A percentile compares a stretch with the other conserved stretches of the same genome.
phyloP scores from a whole-genome alignment of 805 yeast species.

The Saccharomycopsis amapae region DNA sequence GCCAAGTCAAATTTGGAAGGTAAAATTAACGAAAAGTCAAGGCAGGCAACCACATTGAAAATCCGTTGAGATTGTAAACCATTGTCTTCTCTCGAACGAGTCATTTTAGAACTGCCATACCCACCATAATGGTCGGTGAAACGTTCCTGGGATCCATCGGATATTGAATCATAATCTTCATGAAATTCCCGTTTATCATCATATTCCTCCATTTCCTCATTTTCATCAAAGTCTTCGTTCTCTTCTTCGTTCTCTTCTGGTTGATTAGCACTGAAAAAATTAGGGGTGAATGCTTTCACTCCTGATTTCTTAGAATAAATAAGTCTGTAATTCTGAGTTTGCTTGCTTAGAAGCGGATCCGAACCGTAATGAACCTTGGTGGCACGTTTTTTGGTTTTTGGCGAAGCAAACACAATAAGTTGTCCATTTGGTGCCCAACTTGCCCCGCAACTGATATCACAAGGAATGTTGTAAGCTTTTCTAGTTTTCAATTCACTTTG shows the following conservation, averaged over 20 bases:
- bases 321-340: not conserved
- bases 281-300: not conserved
- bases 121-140: not conserved
- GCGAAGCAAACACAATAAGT: constrained; percentile 18
- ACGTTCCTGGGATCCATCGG: not conserved
- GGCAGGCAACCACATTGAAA: not conserved
- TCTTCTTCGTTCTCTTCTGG: constrained; percentile 32
- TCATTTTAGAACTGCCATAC: constrained; percentile 28
- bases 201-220: constrained; percentile 16
- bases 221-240: constrained; percentile 26
- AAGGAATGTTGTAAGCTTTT: constrained; percentile 11
- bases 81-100: no score
- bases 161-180: not conserved
- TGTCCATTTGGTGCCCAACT: constrained; percentile 22
- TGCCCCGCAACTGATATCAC: constrained; percentile 19
- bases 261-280: constrained; percentile 21
- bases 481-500: not conserved
- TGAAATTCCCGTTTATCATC: no score
- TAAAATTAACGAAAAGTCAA: not conserved
- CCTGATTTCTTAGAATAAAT: not conserved
- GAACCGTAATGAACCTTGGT: constrained; percentile 3
- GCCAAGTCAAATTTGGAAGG: not conserved
- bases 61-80: constrained; percentile 43
- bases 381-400: constrained; percentile 5
- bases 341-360: not conserved